A percentile compares a stretch with the other conserved stretches of the same genome.
These are phyloP conservation scores for Rhododendron griersonianum DNA, from an alignment of 148 eudicot species.

Conservation along the genomic window DNA sequence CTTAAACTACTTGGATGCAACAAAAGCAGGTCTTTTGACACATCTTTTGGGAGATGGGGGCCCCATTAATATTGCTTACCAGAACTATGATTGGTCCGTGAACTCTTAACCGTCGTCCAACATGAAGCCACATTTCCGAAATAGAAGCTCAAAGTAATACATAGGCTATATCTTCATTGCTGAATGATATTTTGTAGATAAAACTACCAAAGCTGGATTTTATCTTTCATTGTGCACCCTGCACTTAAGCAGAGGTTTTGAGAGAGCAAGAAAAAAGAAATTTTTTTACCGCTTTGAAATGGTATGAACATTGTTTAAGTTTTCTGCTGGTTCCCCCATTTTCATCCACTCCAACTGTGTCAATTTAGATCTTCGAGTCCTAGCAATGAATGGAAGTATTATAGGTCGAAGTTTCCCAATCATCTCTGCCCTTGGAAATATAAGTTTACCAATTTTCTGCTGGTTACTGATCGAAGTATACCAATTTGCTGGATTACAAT, in stretches of 20 bases:
- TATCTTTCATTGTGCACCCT: not conserved
- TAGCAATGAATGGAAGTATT: not conserved
- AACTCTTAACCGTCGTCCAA: slow-evolving; percentile 33
- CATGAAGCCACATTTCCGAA: not conserved
- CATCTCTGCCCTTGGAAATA: not conserved
- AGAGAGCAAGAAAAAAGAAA: not conserved
- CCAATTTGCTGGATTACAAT: not conserved
- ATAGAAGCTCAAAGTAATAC: not conserved
- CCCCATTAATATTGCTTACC: slow-evolving; percentile 45
- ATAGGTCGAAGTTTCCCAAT: not conserved
- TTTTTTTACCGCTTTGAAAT: not conserved
- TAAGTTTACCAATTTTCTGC: not conserved
- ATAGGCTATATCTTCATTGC: not conserved
- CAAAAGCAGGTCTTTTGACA: slow-evolving; percentile 70
- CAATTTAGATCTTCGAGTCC: not conserved
- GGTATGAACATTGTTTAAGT: not conserved
- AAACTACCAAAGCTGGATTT: not conserved
- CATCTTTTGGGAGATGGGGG: slow-evolving; percentile 82
- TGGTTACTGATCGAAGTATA: not conserved
- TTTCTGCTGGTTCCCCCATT: not conserved
- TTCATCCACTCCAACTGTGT: not conserved
- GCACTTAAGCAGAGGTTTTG: slow-evolving; percentile 9
- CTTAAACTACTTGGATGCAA: slow-evolving; percentile 65
- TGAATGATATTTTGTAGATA: slow-evolving; percentile 4
- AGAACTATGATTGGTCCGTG: slow-evolving; percentile 74